Conservation (phyloP, 2,329 filamentous ascomycete species). For the Pyrenochaeta sp. region DNA sequence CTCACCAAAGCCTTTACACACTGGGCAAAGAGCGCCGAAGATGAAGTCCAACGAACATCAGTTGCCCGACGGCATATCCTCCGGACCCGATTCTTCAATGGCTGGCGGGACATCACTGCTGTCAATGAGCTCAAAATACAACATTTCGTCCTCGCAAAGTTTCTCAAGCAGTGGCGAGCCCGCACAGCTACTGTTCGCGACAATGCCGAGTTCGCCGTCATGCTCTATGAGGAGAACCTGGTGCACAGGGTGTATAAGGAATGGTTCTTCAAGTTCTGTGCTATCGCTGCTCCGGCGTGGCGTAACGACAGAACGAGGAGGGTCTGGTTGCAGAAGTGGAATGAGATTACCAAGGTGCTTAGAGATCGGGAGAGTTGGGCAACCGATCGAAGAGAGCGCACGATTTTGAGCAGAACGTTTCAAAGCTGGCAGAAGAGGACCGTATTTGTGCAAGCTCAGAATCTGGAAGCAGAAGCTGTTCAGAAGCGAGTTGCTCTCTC, state of each 20-base stretch:
- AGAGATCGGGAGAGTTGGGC: slow-evolving; percentile 37
- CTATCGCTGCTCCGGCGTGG: slow-evolving; percentile 43
- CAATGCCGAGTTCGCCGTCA: slow-evolving; percentile 41
- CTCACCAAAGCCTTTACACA: slow-evolving; percentile 70
- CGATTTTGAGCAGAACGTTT: slow-evolving; percentile 36
- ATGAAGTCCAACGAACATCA: slow-evolving; percentile 71
- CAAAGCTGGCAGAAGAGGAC: slow-evolving; percentile 29
- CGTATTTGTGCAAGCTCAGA: slow-evolving; percentile 30
- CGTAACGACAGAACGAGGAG: slow-evolving; percentile 36
- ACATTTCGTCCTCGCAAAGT: slow-evolving; percentile 62
- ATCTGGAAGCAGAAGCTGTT: slow-evolving; percentile 47
- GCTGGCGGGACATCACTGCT: slow-evolving; percentile 71
- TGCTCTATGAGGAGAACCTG: slow-evolving; percentile 43
- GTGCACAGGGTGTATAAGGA: slow-evolving; percentile 39
- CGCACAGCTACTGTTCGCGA: slow-evolving; percentile 48
- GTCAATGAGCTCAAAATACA: slow-evolving; percentile 64
- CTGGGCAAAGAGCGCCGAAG: slow-evolving; percentile 71
- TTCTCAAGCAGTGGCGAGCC: slow-evolving; percentile 61
- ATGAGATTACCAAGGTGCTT: slow-evolving; percentile 29
- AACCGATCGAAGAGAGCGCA: slow-evolving; percentile 24
- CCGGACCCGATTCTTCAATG: slow-evolving; percentile 71
- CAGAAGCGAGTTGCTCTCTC: slow-evolving; percentile 34
- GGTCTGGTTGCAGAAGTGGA: slow-evolving; percentile 36
- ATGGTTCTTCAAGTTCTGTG: slow-evolving; percentile 50
- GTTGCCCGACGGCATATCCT: slow-evolving; percentile 75